Evolutionary conservation across 2,329 filamentous ascomycete genomes (phyloP).

Genomic region (Apiospora kogelbergensis): DNA sequence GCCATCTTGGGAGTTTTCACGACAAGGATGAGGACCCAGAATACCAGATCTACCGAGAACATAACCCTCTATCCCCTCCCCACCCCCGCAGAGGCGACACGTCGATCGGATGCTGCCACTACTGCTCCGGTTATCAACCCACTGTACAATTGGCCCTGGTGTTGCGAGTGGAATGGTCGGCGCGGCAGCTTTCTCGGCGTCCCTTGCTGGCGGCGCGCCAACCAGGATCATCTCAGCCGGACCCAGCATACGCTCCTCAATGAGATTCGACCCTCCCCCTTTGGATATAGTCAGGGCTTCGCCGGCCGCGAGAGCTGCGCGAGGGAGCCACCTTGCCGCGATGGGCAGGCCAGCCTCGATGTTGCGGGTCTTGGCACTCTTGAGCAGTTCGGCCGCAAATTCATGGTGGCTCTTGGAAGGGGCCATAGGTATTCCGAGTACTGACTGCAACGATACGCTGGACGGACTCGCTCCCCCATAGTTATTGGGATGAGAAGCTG

Average conservation of each 20-base stretch:
- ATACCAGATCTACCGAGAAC: background rate
- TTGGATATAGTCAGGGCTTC: background rate
- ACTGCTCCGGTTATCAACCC: background rate
- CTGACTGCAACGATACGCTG: no score
- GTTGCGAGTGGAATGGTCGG: background rate
- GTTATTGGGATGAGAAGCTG: background rate
- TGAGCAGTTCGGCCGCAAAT: background rate
- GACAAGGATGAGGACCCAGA: background rate
- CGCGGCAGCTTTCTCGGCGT: background rate
- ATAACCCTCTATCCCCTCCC: background rate
- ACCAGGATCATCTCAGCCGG: background rate
- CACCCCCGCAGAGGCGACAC: background rate
- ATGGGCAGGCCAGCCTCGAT: background rate
- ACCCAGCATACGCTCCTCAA: background rate
- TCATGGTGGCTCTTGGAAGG: background rate
- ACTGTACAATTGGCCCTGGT: background rate
- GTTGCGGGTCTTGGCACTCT: background rate
- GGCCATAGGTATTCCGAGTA: background rate
- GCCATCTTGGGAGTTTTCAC: background rate
- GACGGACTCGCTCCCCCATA: no score
- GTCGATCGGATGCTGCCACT: background rate
- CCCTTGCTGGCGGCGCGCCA: background rate
- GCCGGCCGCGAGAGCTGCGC: background rate
- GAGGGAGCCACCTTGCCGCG: background rate
- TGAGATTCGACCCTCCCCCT: background rate